Evolutionary conservation across 352 stramenopile species (phyloP).

Genomic region (Phytophthora cajani): DNA sequence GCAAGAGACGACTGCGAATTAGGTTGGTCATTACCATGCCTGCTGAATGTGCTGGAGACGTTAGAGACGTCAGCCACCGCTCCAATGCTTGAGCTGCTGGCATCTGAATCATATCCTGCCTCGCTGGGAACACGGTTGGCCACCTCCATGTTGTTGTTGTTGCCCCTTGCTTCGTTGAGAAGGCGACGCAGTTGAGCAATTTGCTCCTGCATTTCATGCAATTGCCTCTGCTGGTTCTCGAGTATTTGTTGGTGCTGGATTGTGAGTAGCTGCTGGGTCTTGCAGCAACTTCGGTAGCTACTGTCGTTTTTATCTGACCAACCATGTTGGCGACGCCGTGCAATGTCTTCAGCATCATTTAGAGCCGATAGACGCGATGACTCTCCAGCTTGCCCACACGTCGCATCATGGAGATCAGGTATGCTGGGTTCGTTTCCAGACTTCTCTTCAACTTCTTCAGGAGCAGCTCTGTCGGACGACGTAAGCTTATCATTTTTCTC

Average conservation of each 20-base stretch:
- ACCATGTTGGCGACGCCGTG: slow-evolving; percentile 3
- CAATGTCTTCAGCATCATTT: slow-evolving; percentile 14
- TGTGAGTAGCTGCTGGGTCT: slow-evolving; percentile 68
- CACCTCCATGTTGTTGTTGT: slow-evolving; percentile 33
- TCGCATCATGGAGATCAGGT: slow-evolving; percentile 10
- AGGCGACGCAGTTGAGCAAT: slow-evolving; percentile 61
- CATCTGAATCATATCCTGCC: slow-evolving; percentile 34
- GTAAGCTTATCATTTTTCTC: slow-evolving; percentile 3
- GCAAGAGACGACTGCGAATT: slow-evolving; percentile 33
- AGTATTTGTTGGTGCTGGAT: slow-evolving; percentile 82
- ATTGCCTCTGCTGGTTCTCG: slow-evolving; percentile 74
- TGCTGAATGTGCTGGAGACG: slow-evolving; percentile 31
- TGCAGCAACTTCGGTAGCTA: slow-evolving; percentile 60
- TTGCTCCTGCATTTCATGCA: slow-evolving; percentile 79
- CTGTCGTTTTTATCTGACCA: slow-evolving; percentile 11
- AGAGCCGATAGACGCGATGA: background rate
- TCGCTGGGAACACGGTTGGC: slow-evolving; percentile 4
- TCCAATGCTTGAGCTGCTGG: slow-evolving; percentile 32
- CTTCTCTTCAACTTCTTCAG: slow-evolving; percentile 7
- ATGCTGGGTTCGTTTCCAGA: background rate
- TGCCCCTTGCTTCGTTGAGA: slow-evolving; percentile 39
- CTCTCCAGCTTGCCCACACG: slow-evolving; percentile 4
- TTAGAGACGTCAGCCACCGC: slow-evolving; percentile 35
- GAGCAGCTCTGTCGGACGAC: background rate
- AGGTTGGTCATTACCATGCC: slow-evolving; percentile 17